Percentiles rank a stretch among this genome's conserved stretches.
Evolutionary conservation across 2,329 filamentous ascomycete species (phyloP).

Genomic region (Daldinia sp.): DNA sequence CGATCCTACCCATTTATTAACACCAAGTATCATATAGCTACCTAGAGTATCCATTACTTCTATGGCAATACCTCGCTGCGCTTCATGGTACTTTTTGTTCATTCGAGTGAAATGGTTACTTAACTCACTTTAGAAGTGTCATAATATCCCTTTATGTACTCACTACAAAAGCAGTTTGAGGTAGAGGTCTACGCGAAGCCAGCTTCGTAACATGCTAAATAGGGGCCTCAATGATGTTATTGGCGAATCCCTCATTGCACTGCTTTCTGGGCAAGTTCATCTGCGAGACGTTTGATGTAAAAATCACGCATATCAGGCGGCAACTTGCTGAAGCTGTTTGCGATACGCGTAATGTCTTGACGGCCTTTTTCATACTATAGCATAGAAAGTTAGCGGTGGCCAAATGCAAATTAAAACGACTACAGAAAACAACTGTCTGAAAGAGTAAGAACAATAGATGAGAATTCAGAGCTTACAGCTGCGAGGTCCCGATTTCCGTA

Average conservation of each 20-base stretch:
- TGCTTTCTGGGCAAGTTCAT: slow-evolving; percentile 66
- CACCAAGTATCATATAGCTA: background rate
- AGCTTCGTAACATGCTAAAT: background rate
- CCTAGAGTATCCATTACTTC: background rate
- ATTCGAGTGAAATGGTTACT: background rate
- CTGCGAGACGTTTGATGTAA: slow-evolving; percentile 78
- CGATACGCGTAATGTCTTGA: slow-evolving; percentile 76
- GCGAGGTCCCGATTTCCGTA: slow-evolving; percentile 90
- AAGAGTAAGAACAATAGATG: background rate
- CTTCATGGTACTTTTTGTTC: background rate
- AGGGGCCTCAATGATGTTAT: too few relatives aligned
- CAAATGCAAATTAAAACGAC: background rate
- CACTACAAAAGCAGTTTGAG: background rate
- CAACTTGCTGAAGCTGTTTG: slow-evolving; percentile 71
- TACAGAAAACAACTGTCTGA: background rate
- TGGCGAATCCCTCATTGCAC: slow-evolving; percentile 20
- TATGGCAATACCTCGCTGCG: background rate
- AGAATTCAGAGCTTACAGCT: slow-evolving; percentile 55
- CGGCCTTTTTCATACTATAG: slow-evolving; percentile 80
- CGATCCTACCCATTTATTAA: background rate
- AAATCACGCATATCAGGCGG: slow-evolving; percentile 77
- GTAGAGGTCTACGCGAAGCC: background rate
- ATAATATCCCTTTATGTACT: too few relatives aligned
- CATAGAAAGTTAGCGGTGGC: slow-evolving; percentile 9
- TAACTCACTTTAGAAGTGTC: background rate